Conservation (phyloP, 345 rosid species). For the Hevea brasiliensis region DNA sequence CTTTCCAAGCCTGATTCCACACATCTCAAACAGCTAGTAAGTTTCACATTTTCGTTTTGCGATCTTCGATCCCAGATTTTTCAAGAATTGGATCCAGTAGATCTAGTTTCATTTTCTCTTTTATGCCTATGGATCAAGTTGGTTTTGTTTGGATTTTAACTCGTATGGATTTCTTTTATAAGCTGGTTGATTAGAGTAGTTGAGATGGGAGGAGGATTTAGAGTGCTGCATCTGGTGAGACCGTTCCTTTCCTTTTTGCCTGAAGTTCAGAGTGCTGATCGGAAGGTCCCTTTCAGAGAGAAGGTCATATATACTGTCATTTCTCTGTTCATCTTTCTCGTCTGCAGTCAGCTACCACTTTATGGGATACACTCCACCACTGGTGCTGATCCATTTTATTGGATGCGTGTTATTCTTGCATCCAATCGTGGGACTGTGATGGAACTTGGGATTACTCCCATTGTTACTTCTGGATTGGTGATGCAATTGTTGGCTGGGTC, state of each 20-base stretch:
- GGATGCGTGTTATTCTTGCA: slow-evolving; percentile 82
- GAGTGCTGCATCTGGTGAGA: slow-evolving; percentile 26
- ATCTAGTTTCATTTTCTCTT: too few relatives aligned
- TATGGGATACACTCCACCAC: slow-evolving; percentile 72
- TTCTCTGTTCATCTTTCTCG: slow-evolving; percentile 62
- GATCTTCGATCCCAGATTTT: neutral
- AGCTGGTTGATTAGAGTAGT: neutral
- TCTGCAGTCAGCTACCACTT: slow-evolving; percentile 76
- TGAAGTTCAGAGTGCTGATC: slow-evolving; percentile 63
- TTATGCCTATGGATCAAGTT: too few relatives aligned
- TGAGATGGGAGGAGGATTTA: slow-evolving; percentile 27
- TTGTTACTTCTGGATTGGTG: slow-evolving; percentile 67
- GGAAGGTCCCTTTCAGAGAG: slow-evolving; percentile 68
- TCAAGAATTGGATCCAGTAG: too few relatives aligned
- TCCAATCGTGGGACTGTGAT: slow-evolving; percentile 75
- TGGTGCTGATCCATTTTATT: slow-evolving; percentile 69
- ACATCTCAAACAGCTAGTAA: neutral
- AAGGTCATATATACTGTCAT: slow-evolving; percentile 57
- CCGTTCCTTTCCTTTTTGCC: slow-evolving; percentile 57
- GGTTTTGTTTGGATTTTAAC: too few relatives aligned
- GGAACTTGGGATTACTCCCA: slow-evolving; percentile 79
- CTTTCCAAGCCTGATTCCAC: neutral
- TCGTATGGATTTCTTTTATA: neutral
- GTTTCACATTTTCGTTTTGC: neutral
- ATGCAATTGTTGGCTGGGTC: slow-evolving; percentile 77